These are phyloP conservation scores for Phytophthora nicotianae DNA, from an alignment of 352 stramenopile species.

Conservation along the genomic window DNA sequence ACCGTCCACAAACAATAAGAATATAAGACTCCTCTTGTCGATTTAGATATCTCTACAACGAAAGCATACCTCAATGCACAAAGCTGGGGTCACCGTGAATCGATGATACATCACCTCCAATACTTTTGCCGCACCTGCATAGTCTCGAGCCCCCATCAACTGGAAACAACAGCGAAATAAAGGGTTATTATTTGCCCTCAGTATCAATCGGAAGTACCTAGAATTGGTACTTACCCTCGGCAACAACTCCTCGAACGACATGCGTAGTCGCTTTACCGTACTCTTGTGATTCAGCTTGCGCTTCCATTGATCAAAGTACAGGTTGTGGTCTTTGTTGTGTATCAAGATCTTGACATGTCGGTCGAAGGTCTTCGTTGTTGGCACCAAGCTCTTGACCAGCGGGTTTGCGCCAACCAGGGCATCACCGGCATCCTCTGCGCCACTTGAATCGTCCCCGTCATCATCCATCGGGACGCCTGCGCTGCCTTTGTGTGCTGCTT, in stretches of 20 bases:
- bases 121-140: conserved; percentile 66
- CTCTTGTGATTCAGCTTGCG: conserved; percentile 26
- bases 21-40: background rate
- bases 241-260: conserved; percentile 55
- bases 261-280: conserved; percentile 42
- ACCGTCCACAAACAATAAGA: conserved; percentile 4
- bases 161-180: conserved; percentile 18
- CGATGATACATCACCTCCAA: conserved; percentile 72
- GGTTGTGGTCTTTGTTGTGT: conserved; percentile 13
- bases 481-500: background rate
- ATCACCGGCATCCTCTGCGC: background rate
- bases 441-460: background rate
- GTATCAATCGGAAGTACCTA: background rate
- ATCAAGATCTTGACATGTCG: conserved; percentile 43
- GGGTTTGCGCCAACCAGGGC: conserved; percentile 17
- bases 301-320: conserved; percentile 71
- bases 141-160: conserved; percentile 76
- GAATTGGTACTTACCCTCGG: conserved; percentile 37
- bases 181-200: background rate
- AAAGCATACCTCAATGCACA: conserved; percentile 65
- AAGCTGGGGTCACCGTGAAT: conserved; percentile 56
- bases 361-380: conserved; percentile 39
- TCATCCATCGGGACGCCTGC: background rate
- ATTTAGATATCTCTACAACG: background rate
- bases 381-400: conserved; percentile 31